phyloP scores from a whole-genome alignment of 2,329 filamentous ascomycete genomes.

The Neonectria hederae region DNA sequence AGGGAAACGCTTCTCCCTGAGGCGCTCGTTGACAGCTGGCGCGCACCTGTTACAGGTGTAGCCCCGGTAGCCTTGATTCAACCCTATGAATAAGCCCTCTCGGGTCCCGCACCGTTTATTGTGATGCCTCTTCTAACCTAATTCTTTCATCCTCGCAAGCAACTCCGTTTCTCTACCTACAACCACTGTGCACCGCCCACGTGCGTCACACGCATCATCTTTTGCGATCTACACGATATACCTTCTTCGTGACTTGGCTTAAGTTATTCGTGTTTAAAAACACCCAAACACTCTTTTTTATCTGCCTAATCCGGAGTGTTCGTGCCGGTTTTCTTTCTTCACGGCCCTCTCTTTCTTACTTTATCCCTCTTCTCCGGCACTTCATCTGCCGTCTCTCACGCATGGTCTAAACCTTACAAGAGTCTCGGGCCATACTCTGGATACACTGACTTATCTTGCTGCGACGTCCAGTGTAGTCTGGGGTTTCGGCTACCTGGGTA shows the following conservation, averaged over 20 bases:
- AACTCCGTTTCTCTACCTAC: neutral
- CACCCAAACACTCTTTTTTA: neutral
- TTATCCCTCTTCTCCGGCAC: neutral
- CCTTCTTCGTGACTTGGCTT: neutral
- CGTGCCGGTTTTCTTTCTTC: neutral
- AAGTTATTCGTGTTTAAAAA: neutral
- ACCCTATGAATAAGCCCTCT: neutral
- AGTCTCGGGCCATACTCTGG: neutral
- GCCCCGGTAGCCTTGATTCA: neutral
- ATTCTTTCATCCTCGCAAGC: neutral
- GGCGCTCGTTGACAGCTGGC: neutral
- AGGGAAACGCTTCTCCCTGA: neutral
- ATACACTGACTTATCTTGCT: neutral
- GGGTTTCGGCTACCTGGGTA: neutral
- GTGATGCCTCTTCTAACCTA: neutral
- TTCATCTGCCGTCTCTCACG: neutral
- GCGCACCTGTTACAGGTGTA: neutral
- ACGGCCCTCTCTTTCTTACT: neutral
- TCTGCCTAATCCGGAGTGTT: neutral
- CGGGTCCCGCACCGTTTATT: neutral
- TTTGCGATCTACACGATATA: neutral
- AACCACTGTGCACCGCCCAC: neutral
- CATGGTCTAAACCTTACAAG: neutral
- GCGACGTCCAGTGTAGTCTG: neutral
- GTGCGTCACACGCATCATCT: neutral